phyloP scores from a whole-genome alignment of 441 rosid genomes.

The Isatis lusitanica region DNA sequence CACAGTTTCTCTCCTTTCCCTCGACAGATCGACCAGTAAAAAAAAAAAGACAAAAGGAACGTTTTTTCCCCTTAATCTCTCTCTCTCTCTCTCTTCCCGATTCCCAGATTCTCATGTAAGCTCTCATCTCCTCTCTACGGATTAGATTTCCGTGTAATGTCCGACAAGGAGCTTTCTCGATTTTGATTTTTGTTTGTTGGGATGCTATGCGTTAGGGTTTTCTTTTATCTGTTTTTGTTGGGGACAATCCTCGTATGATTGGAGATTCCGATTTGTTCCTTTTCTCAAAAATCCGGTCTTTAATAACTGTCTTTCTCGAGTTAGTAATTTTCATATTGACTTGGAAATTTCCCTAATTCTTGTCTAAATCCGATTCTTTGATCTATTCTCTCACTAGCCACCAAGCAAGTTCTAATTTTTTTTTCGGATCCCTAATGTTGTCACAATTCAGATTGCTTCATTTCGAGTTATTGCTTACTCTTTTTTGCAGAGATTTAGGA shows the following conservation, averaged over 20 bases:
- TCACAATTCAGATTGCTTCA: background rate
- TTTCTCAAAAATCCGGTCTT: background rate
- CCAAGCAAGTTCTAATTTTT: background rate
- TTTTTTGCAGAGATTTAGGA: constrained; percentile 22
- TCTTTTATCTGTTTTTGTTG: background rate
- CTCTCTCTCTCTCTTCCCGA: background rate
- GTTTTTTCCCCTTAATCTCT: background rate
- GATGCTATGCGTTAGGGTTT: background rate
- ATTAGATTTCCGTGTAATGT: background rate
- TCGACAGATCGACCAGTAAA: background rate
- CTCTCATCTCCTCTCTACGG: background rate
- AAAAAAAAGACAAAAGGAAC: background rate
- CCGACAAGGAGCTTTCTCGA: background rate
- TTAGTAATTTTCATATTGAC: background rate
- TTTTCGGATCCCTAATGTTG: background rate
- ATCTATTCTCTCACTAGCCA: too few species aligned
- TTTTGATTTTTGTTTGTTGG: background rate
- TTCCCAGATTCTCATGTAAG: too few species aligned
- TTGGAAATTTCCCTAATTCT: background rate
- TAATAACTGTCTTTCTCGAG: background rate
- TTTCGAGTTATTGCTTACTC: background rate
- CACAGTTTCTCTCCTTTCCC: background rate
- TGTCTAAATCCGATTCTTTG: background rate
- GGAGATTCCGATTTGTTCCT: background rate
- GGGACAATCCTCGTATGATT: background rate